A percentile compares a stretch with the other conserved stretches of the same genome.
Conservation (phyloP, 148 eudicot species). For the Silene conica region DNA sequence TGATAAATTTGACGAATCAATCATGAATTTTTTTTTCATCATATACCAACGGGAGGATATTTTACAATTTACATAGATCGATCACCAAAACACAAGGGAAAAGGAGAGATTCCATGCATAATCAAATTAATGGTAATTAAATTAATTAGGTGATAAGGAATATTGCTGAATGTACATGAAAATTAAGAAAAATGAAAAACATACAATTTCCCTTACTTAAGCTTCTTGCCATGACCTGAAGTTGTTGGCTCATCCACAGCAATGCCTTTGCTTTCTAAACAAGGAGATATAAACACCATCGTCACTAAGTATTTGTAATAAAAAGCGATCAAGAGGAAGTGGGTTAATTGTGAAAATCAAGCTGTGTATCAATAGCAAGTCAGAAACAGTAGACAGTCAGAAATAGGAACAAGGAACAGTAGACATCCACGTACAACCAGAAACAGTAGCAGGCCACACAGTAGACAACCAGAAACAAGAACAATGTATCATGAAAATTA, state of each 20-base stretch:
- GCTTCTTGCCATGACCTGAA: constrained; percentile 53
- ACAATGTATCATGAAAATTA: too few relatives aligned
- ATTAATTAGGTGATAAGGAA: neutral
- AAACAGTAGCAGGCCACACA: too few relatives aligned
- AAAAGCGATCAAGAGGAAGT: neutral
- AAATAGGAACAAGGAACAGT: too few relatives aligned
- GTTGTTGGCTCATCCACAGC: constrained; percentile 46
- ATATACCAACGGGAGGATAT: too few relatives aligned
- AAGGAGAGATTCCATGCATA: neutral
- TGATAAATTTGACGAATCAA: neutral
- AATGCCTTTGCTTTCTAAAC: constrained; percentile 47
- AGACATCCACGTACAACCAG: too few relatives aligned
- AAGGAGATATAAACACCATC: neutral
- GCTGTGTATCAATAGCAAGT: too few relatives aligned
- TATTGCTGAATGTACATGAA: neutral
- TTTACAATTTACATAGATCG: neutral
- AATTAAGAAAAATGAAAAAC: constrained; percentile 15
- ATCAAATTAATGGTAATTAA: neutral
- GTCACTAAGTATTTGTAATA: neutral
- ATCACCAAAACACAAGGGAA: neutral
- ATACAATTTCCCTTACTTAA: constrained; percentile 69
- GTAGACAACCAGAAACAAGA: too few relatives aligned
- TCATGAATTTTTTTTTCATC: neutral
- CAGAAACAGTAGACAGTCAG: too few relatives aligned
- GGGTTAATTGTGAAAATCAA: too few relatives aligned